Conservation (phyloP, 331 rosid genomes). For the Arachis monticola region DNA sequence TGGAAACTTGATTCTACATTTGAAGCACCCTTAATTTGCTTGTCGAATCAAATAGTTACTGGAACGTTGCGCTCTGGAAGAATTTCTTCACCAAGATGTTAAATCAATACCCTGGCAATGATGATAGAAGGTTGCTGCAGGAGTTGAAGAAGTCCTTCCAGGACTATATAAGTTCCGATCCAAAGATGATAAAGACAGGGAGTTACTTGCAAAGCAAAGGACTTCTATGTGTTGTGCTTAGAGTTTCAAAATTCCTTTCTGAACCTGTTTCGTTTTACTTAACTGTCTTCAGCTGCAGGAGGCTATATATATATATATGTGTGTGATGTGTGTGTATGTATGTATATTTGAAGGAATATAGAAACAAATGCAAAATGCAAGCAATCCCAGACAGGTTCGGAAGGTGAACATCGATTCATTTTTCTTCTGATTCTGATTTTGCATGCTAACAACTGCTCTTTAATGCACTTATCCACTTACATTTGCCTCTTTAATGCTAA, state of each 20-base stretch:
- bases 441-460: slow-evolving; percentile 1
- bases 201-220: slow-evolving; percentile 82
- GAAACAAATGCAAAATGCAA: no score
- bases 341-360: no score
- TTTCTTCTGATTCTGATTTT: neutral
- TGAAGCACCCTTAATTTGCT: slow-evolving; percentile 33
- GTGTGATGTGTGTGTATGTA: no score
- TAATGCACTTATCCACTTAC: neutral
- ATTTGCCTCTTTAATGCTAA: slow-evolving; percentile 13
- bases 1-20: slow-evolving; percentile 9
- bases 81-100: slow-evolving; percentile 79
- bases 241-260: slow-evolving; percentile 33
- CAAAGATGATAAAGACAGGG: slow-evolving; percentile 68
- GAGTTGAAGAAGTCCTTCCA: slow-evolving; percentile 76
- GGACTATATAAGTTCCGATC: slow-evolving; percentile 73
- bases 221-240: slow-evolving; percentile 76
- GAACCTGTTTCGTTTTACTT: slow-evolving; percentile 13
- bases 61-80: slow-evolving; percentile 89
- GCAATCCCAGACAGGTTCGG: neutral
- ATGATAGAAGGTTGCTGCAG: slow-evolving; percentile 57
- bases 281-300: no score
- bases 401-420: slow-evolving; percentile 19
- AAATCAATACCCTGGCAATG: slow-evolving; percentile 55
- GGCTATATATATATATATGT: no score
- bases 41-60: slow-evolving; percentile 63